A percentile compares a stretch with the other conserved stretches of the same genome.
These are phyloP conservation scores for Camellia lanceoleosa DNA, from an alignment of 148 eudicot genomes.

Conservation along the genomic window DNA sequence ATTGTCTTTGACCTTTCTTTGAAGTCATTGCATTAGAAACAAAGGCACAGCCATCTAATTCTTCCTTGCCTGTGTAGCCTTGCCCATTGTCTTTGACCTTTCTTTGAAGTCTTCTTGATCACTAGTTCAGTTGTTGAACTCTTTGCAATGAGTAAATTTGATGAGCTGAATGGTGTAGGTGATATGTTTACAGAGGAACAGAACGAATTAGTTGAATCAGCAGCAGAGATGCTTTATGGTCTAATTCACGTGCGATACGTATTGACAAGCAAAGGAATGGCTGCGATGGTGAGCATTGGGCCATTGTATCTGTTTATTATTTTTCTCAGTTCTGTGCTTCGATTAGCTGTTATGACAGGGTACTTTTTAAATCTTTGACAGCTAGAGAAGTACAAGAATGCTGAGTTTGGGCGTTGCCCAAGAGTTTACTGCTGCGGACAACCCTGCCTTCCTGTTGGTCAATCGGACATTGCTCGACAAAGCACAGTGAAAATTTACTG, in stretches of 20 bases:
- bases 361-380: conserved; percentile 23
- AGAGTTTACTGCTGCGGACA: conserved; percentile 75
- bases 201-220: conserved; percentile 80
- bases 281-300: conserved; percentile 57
- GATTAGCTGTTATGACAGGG: conserved; percentile 9
- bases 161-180: conserved; percentile 35
- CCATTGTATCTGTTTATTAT: background rate
- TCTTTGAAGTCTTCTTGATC: background rate
- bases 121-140: background rate
- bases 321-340: background rate
- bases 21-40: background rate
- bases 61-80: background rate
- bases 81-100: background rate
- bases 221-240: conserved; percentile 82
- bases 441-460: conserved; percentile 80
- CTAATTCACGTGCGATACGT: conserved; percentile 73
- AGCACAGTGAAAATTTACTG: conserved; percentile 77
- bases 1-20: too few species aligned
- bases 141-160: conserved; percentile 3
- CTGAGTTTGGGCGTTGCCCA: conserved; percentile 74
- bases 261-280: conserved; percentile 76
- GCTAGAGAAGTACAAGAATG: conserved; percentile 72
- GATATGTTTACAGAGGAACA: conserved; percentile 84
- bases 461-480: conserved; percentile 70
- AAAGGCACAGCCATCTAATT: background rate